These are phyloP conservation scores for Kingdonia uniflora DNA, from an alignment of 164 flowering plant species.

Conservation along the genomic window DNA sequence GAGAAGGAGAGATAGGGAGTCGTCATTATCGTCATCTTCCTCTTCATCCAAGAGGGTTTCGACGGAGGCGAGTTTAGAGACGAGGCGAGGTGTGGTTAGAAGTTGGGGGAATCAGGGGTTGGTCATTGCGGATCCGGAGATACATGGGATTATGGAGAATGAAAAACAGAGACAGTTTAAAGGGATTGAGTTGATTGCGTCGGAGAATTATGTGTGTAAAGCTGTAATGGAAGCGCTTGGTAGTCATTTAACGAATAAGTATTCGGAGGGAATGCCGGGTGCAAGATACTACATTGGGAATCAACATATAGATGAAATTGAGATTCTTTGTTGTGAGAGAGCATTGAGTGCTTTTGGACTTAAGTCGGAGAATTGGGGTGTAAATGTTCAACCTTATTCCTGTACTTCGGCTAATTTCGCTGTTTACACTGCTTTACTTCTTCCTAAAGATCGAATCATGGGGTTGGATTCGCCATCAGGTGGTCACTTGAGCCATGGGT, in stretches of 20 bases:
- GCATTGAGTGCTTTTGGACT: conserved; percentile 66
- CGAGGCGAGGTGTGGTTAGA: conserved; percentile 28
- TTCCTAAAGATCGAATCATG: conserved; percentile 83
- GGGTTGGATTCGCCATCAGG: conserved; percentile 89
- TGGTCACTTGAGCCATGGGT: conserved; percentile 90
- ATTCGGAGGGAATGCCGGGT: conserved; percentile 78
- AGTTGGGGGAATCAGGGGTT: conserved; percentile 53
- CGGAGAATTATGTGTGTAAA: conserved; percentile 63
- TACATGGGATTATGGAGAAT: conserved; percentile 56
- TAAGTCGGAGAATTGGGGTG: conserved; percentile 74
- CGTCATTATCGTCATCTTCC: conserved; percentile 12
- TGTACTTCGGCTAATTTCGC: conserved; percentile 91
- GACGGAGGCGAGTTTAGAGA: conserved; percentile 24
- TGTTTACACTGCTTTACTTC: conserved; percentile 66
- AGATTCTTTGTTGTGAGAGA: conserved; percentile 55
- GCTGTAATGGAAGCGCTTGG: conserved; percentile 81
- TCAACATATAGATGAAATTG: conserved; percentile 74
- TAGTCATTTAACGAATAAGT: conserved; percentile 65
- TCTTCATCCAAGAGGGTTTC: conserved; percentile 7
- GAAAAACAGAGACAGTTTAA: conserved; percentile 49
- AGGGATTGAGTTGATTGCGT: conserved; percentile 71
- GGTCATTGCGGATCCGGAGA: conserved; percentile 41
- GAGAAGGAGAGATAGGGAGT: conserved; percentile 27
- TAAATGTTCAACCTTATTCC: conserved; percentile 91
- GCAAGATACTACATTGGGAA: conserved; percentile 69